These are phyloP conservation scores for Coniosporium tulheliwenetii DNA, from an alignment of 2,329 filamentous ascomycete species.

Conservation along the genomic window DNA sequence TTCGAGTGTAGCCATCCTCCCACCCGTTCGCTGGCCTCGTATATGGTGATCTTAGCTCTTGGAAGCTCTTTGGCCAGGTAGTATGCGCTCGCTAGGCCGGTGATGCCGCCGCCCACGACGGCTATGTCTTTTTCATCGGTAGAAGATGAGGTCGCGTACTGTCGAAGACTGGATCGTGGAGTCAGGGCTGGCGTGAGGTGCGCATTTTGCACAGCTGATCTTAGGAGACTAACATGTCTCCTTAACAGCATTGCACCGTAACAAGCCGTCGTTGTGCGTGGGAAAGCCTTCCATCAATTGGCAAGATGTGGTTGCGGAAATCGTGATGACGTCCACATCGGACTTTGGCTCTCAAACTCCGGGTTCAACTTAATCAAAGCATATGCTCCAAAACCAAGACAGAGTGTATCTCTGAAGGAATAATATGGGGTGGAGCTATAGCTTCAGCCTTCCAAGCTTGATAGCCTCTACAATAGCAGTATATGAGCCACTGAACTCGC, in stretches of 20 bases:
- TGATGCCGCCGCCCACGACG: conserved; percentile 68
- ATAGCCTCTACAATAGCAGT: no score
- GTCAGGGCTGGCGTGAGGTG: neutral
- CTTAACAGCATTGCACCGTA: neutral
- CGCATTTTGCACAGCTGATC: neutral
- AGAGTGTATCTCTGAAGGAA: neutral
- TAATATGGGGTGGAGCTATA: neutral
- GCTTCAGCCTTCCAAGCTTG: neutral
- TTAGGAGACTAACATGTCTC: neutral
- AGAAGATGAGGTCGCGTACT: conserved; percentile 1
- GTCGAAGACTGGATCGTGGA: neutral
- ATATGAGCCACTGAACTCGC: no score
- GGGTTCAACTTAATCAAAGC: neutral
- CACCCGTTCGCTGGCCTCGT: conserved; percentile 52
- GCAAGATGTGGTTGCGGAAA: neutral
- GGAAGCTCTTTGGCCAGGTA: conserved; percentile 57
- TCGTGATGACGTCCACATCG: neutral
- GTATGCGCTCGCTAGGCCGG: conserved; percentile 64
- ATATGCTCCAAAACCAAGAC: neutral
- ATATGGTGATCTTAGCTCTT: conserved; percentile 59
- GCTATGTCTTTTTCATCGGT: conserved; percentile 39
- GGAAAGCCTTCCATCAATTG: no score
- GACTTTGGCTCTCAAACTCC: neutral
- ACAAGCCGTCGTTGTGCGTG: no score
- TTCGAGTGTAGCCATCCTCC: conserved; percentile 77